Base-by-base conservation (phyloP, 2,329 filamentous ascomycete genomes). In the Graphilbum sp. region DNA sequence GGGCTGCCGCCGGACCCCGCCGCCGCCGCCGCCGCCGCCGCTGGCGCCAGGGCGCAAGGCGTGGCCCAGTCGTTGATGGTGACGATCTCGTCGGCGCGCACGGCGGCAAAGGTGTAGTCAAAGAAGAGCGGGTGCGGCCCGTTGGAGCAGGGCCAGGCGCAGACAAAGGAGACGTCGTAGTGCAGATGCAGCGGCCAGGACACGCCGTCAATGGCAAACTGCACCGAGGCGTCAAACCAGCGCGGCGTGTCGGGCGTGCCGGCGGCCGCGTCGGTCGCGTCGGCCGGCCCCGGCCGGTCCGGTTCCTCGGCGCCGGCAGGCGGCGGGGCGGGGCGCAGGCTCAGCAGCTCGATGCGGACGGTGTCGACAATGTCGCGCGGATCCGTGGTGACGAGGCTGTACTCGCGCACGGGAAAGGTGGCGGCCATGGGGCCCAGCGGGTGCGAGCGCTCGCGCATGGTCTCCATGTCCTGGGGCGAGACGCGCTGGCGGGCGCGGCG, bases 71-170 rank as follows among this genome's bases (percentile, higher is more conserved):
- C 70, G 25, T 67, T 59, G 34, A 84, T 67, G 29, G 67, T 63
- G 16, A 82, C 67, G 4, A 85, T 62, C 45, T 78, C 67, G 49
- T 83, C 76, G 2, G 70, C 75, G 38, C 66, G 63, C 30, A 79
- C 66, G 1, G 62, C 55, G 36, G 63, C 63, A 51, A 74, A 75
- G 5, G 63, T 58, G 50, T 83, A 85, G 52, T 83, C 79, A 52
- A 76, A 79, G 55, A 81, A 85, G 6, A 85, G 63, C 7, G 77
- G 74, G 52, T 80, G 75, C 12, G 75, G 75, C 0, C 74, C 74
- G 20, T 65, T 62, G 0, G 63, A 62, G 52, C 76, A 81, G 7
- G 75, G 73, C 63, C 70, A 77, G 2, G 73, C 72, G n/a, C 60
- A 62, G 36, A 80, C 60, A 50, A 79, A 80, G n/a, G 62, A 68